A percentile compares a stretch with the other conserved stretches of the same genome.
These are phyloP conservation scores for Gymnopilus dilepis DNA, from an alignment of 768 basidiomycete genomes.

Conservation along the genomic window DNA sequence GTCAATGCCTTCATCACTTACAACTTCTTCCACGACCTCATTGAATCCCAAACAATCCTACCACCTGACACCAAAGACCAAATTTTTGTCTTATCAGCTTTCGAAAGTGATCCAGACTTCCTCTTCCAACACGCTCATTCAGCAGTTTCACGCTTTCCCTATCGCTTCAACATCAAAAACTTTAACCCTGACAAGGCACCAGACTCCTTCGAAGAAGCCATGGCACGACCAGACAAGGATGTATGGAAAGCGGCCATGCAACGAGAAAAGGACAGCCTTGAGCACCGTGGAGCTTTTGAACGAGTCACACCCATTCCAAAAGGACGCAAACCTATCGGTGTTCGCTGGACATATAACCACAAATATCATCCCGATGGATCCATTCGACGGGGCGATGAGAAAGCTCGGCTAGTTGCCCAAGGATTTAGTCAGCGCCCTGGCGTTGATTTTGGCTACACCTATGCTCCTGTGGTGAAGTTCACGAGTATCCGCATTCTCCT, in stretches of 20 bases:
- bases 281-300: conserved; percentile 33
- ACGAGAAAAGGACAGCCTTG: conserved; percentile 26
- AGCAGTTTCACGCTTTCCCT: not conserved
- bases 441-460: conserved; percentile 40
- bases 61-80: too few relatives aligned
- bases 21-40: not conserved
- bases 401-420: conserved; percentile 32
- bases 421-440: conserved; percentile 33
- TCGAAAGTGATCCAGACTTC: not conserved
- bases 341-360: conserved; percentile 40
- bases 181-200: conserved; percentile 27
- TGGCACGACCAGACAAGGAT: conserved; percentile 19
- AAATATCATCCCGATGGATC: conserved; percentile 44
- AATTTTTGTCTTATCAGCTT: too few relatives aligned
- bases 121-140: not conserved
- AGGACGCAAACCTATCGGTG: conserved; percentile 33
- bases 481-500: conserved; percentile 30
- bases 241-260: conserved; percentile 31
- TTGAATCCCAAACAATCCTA: not conserved
- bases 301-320: conserved; percentile 24
- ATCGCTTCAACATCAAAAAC: not conserved
- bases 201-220: conserved; percentile 22
- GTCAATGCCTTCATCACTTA: not conserved
- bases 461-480: conserved; percentile 34
- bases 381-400: conserved; percentile 32